These are phyloP conservation scores for Collariella sp. DNA, from an alignment of 495 filamentous ascomycete genomes.

Conservation along the genomic window DNA sequence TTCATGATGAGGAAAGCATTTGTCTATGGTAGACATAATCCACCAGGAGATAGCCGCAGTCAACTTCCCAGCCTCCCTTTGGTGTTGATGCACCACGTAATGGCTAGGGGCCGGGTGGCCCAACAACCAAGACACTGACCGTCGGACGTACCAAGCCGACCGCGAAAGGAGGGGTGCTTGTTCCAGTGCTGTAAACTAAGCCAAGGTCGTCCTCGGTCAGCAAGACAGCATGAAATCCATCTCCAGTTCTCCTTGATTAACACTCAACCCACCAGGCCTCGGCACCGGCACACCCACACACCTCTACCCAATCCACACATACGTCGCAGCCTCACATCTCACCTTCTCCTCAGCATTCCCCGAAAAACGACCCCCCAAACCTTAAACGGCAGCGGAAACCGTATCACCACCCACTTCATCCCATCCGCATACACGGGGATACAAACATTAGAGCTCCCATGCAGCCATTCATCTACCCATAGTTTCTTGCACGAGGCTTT, in stretches of 20 bases:
- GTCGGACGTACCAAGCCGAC: neutral
- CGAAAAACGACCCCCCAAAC: neutral
- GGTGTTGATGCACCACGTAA: neutral
- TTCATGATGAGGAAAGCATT: neutral
- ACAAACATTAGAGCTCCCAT: neutral
- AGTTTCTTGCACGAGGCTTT: neutral
- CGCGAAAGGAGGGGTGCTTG: neutral
- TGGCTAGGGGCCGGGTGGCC: neutral
- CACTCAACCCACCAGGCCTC: neutral
- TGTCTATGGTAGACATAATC: neutral
- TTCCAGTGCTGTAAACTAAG: neutral
- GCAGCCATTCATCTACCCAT: neutral
- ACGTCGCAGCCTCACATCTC: neutral
- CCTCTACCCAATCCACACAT: too few relatives aligned
- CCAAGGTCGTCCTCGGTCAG: neutral
- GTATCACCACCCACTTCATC: neutral
- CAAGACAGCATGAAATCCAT: neutral
- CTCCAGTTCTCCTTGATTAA: neutral
- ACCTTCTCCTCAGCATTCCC: neutral
- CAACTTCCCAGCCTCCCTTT: neutral
- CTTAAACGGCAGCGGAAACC: neutral
- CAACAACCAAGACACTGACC: neutral
- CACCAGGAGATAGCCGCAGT: neutral
- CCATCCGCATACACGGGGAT: neutral
- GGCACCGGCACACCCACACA: too few relatives aligned